These are phyloP conservation scores for Kwoniella botswanensis DNA, from an alignment of 768 basidiomycete species.

Conservation along the genomic window DNA sequence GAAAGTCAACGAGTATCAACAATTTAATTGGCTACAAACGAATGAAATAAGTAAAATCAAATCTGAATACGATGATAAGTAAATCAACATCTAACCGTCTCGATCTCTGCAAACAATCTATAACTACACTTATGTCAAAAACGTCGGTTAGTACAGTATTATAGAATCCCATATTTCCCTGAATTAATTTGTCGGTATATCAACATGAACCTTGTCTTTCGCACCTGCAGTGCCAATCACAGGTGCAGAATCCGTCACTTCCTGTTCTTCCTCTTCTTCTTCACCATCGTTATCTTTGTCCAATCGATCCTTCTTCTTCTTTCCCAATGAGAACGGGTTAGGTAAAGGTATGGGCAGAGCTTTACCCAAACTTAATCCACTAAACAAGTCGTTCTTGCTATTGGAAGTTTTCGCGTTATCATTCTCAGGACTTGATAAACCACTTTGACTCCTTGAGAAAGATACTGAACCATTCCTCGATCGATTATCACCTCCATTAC, in stretches of 20 bases:
- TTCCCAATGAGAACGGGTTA: conserved; percentile 16
- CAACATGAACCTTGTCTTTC: not conserved
- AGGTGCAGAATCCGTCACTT: conserved; percentile 1
- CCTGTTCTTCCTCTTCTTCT: not conserved
- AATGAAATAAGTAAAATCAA: not conserved
- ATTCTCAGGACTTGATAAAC: conserved; percentile 8
- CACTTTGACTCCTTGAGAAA: not conserved
- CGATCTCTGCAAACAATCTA: not conserved
- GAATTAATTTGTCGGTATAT: conserved; percentile 4
- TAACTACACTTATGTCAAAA: not conserved
- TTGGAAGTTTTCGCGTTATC: not conserved
- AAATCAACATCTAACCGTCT: not conserved
- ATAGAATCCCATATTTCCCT: not conserved
- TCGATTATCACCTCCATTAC: not conserved
- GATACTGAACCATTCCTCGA: conserved; percentile 12
- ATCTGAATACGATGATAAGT: not conserved
- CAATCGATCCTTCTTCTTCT: conserved; percentile 14
- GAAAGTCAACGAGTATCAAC: not conserved
- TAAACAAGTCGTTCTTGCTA: conserved; percentile 3
- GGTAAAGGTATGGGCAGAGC: conserved; percentile 14
- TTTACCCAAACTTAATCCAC: conserved; percentile 14
- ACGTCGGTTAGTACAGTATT: not conserved
- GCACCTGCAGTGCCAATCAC: conserved; percentile 5
- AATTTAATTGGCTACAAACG: not conserved
- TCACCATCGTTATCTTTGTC: not conserved